phyloP scores from a whole-genome alignment of 1,284 basidiomycete genomes.

The Trametes sp. region DNA sequence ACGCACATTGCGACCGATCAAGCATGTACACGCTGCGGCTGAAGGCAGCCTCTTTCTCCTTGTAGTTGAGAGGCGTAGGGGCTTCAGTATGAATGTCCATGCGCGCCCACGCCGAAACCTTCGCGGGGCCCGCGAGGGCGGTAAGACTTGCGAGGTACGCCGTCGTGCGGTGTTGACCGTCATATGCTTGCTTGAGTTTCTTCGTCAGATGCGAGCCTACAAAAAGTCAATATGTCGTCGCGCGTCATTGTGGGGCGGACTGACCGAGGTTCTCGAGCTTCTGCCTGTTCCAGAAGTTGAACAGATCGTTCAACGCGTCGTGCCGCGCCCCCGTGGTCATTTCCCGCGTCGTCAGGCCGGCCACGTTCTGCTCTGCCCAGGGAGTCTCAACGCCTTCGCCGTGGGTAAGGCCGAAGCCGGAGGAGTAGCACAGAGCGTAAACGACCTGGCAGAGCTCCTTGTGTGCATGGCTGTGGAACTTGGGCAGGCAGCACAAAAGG shows the following conservation, averaged over 20 bases:
- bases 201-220: neutral
- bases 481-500: neutral
- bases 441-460: conserved; percentile 11
- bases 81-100: neutral
- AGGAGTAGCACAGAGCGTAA: conserved; percentile 6
- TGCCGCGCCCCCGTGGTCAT: conserved; percentile 17
- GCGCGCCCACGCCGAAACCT: neutral
- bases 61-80: neutral
- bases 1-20: neutral
- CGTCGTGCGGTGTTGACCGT: neutral
- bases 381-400: conserved; percentile 15
- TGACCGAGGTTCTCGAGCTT: neutral
- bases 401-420: conserved; percentile 1
- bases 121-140: neutral
- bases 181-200: neutral
- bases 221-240: neutral
- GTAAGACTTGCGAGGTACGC: neutral
- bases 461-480: conserved; percentile 14
- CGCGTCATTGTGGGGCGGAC: neutral
- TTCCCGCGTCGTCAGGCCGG: conserved; percentile 5
- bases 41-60: neutral
- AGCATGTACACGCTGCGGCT: neutral
- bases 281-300: conserved; percentile 7
- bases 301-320: neutral
- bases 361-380: conserved; percentile 16